Percentiles rank a stretch among this genome's conserved stretches.
Evolutionary conservation across 495 filamentous ascomycete species (phyloP).

Genomic region (Podospora tetraspora): DNA sequence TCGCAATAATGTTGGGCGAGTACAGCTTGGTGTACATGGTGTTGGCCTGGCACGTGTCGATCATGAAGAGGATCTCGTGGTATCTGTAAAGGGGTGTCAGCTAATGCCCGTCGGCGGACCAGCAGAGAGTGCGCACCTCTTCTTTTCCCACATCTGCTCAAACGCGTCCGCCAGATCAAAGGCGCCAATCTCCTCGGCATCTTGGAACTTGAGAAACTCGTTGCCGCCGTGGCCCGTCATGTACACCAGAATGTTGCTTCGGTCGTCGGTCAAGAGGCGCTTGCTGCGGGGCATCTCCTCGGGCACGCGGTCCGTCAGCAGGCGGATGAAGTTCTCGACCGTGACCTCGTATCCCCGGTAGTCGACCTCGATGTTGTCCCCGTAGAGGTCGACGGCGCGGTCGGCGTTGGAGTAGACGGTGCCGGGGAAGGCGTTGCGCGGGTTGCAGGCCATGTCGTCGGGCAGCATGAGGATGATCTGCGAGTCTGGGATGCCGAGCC

Average conservation of each 20-base stretch:
- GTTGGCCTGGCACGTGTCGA: slow-evolving; percentile 98
- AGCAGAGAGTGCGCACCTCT: slow-evolving; percentile 51
- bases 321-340: slow-evolving; percentile 95
- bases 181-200: slow-evolving; percentile 92
- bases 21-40: slow-evolving; percentile 99
- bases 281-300: slow-evolving; percentile 93
- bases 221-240: slow-evolving; percentile 99
- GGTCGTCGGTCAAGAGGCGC: slow-evolving; percentile 81
- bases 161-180: slow-evolving; percentile 97
- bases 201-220: slow-evolving; percentile 97
- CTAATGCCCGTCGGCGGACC: background rate
- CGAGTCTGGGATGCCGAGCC: slow-evolving; percentile 94
- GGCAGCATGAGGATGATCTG: slow-evolving; percentile 99
- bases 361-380: slow-evolving; percentile 98
- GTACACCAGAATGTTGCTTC: slow-evolving; percentile 94
- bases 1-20: slow-evolving; percentile 94
- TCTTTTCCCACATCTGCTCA: slow-evolving; percentile 99
- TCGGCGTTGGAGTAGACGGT: slow-evolving; percentile 98
- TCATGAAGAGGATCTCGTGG: slow-evolving; percentile 98
- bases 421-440: slow-evolving; percentile 93
- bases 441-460: slow-evolving; percentile 99
- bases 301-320: slow-evolving; percentile 87
- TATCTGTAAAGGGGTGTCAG: slow-evolving; percentile 44
- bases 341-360: slow-evolving; percentile 98
- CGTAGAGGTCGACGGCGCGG: slow-evolving; percentile 91